Percentiles rank a stretch among this genome's conserved stretches.
Evolutionary conservation across 352 stramenopile genomes (phyloP).

Genomic region (Phytophthora macrochlamydospora): DNA sequence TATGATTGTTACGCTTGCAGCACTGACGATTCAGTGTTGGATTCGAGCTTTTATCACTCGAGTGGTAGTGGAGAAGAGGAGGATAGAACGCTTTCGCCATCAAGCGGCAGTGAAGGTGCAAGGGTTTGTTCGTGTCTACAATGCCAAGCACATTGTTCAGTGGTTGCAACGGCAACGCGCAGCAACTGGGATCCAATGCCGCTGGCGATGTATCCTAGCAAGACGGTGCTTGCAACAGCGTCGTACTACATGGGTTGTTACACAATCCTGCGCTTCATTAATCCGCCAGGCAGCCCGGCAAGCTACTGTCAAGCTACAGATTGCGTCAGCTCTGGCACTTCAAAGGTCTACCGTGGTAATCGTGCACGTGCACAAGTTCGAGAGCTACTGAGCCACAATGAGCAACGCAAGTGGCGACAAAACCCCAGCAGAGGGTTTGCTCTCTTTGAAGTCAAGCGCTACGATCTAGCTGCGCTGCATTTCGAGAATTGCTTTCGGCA

Average conservation of each 20-base stretch:
- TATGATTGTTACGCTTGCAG: slow-evolving; percentile 18
- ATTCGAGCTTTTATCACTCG: slow-evolving; percentile 37
- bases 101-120: slow-evolving; percentile 43
- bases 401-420: slow-evolving; percentile 51
- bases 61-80: slow-evolving; percentile 25
- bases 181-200: slow-evolving; percentile 48
- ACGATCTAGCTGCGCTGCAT: slow-evolving; percentile 49
- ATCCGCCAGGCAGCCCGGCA: slow-evolving; percentile 22
- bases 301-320: slow-evolving; percentile 24
- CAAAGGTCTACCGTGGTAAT: slow-evolving; percentile 54
- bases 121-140: slow-evolving; percentile 50
- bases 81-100: slow-evolving; percentile 16
- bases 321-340: slow-evolving; percentile 37
- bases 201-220: slow-evolving; percentile 47
- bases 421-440: slow-evolving; percentile 59
- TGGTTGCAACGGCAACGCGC: slow-evolving; percentile 35
- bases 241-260: slow-evolving; percentile 25
- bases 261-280: slow-evolving; percentile 17
- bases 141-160: slow-evolving; percentile 30
- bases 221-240: slow-evolving; percentile 20
- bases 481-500: slow-evolving; percentile 57
- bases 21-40: slow-evolving; percentile 40
- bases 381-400: slow-evolving; percentile 27
- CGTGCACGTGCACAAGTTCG: slow-evolving; percentile 40
- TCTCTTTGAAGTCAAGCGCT: slow-evolving; percentile 41